Base-by-base conservation (phyloP, 2,329 filamentous ascomycete species). In the Metarhizium robertsii region DNA sequence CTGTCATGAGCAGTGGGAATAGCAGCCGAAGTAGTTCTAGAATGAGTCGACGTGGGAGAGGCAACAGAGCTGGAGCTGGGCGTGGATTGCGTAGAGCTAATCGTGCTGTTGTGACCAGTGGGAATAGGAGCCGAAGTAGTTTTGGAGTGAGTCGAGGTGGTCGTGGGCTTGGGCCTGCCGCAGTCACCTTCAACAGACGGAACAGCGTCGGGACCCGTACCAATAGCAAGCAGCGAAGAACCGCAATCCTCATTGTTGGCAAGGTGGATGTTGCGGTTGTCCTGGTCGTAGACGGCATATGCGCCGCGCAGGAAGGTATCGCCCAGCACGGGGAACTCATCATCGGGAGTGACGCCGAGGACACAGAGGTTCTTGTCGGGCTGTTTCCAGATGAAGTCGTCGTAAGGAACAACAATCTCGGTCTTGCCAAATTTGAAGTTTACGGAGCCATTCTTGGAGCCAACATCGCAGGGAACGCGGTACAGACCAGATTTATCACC, bases 391-490 rank as follows among this genome's bases (percentile, higher is more conserved):
- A 79, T 70, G 43, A 81, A 75, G 61, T 80, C 76, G 20, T 63
- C 66, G 53, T 77, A 68, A 8, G 72, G 63, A 10, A 80, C 76
- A 40, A 71, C 70, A 63, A 80, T 74, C 25, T 64, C 62, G 30
- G 66, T 65, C 34, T 73, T 70, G 48, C 73, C 76, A 59, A 80
- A 80, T 47, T 69, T 71, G 60, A 78, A 81, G 62, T 77, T 71
- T 54, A 80, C 61, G 0, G 66, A 71, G 46, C 74, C 75, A 43
- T 69, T 61, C 30, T 69, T 64, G 46, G 70, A 60, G 43, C 54
- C 60, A 6, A 66, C 57, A 5, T 55, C 55, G 60, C 77, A 79
- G 20, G 77, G 75, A 14, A 85, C 74, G 20, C 79, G 67, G 51
- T 79, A 75, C 48, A 75, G 73, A 8, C 73, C 75, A 3, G 71